phyloP scores from a whole-genome alignment of 106 monocot genomes.

The Apostasia ramifera region DNA sequence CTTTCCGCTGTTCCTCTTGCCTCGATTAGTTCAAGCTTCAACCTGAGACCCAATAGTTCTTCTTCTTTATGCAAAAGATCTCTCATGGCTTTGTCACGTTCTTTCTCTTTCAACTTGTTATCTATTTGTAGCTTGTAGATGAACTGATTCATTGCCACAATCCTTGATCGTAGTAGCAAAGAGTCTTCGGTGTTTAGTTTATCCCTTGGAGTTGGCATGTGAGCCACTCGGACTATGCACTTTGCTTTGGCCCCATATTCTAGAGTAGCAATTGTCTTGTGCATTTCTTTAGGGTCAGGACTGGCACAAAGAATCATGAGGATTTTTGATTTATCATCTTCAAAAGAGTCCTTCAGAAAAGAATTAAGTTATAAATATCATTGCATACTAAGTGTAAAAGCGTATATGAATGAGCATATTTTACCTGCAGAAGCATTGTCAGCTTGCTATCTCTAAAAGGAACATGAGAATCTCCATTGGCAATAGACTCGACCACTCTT shows the following conservation, averaged over 20 bases:
- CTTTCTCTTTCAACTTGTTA: slow-evolving; percentile 65
- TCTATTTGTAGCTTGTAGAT: slow-evolving; percentile 81
- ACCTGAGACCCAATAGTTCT: slow-evolving; percentile 33
- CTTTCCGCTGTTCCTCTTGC: slow-evolving; percentile 18
- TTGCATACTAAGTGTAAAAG: not conserved
- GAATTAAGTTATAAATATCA: not conserved
- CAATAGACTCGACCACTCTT: slow-evolving; percentile 95
- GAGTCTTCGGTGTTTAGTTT: slow-evolving; percentile 36
- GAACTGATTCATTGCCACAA: slow-evolving; percentile 89
- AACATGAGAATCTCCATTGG: slow-evolving; percentile 95
- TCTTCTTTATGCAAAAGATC: slow-evolving; percentile 59
- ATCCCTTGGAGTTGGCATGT: slow-evolving; percentile 61
- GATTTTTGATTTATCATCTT: slow-evolving; percentile 93
- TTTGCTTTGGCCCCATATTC: slow-evolving; percentile 99
- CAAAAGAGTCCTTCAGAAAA: slow-evolving; percentile 76
- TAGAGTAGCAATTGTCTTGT: slow-evolving; percentile 88
- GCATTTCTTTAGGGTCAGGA: slow-evolving; percentile 86
- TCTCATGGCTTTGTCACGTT: slow-evolving; percentile 46
- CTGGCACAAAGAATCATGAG: slow-evolving; percentile 98
- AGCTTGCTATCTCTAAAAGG: slow-evolving; percentile 98
- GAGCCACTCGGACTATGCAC: slow-evolving; percentile 86
- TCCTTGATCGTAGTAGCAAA: slow-evolving; percentile 45
- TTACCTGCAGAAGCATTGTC: slow-evolving; percentile 96
- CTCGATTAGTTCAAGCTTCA: slow-evolving; percentile 40
- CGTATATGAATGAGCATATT: not conserved